phyloP scores from a whole-genome alignment of 2,329 filamentous ascomycete genomes.

The Diaporthe humulicola region DNA sequence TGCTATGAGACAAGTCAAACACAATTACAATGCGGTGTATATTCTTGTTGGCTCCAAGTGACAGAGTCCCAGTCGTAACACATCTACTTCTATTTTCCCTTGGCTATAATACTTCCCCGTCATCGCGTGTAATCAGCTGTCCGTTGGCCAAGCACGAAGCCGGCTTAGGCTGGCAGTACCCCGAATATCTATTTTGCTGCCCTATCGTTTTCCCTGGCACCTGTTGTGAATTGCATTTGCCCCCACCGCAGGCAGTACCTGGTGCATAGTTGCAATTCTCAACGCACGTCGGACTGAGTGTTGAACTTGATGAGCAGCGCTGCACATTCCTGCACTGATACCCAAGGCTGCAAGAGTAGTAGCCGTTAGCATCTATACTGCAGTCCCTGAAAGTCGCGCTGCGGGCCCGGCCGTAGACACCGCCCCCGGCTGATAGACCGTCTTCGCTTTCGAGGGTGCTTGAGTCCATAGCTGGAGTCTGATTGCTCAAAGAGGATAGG shows the following conservation, averaged over 20 bases:
- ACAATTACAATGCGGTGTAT: not conserved
- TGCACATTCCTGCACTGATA: not conserved
- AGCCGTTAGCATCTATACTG: not conserved
- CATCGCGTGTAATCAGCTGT: not conserved
- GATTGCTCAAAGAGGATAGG: not conserved
- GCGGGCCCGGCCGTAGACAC: not conserved
- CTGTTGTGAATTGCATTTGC: not conserved
- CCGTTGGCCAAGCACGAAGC: not conserved
- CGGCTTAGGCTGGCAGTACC: not conserved
- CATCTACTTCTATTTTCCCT: no score
- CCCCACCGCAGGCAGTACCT: not conserved
- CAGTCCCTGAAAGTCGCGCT: conserved; percentile 13
- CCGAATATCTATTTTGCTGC: not conserved
- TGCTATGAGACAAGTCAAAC: not conserved
- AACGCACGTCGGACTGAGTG: not conserved
- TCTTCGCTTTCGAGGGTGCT: not conserved
- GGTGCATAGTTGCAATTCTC: not conserved
- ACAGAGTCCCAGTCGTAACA: no score
- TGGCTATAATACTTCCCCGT: not conserved
- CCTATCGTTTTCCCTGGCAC: not conserved
- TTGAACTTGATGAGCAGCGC: not conserved
- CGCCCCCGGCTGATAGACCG: not conserved
- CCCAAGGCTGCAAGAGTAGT: not conserved
- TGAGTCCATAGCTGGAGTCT: not conserved
- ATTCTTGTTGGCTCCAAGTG: not conserved